Evolutionary conservation across 345 rosid genomes (phyloP).

Genomic region (Syzygium jambos): DNA sequence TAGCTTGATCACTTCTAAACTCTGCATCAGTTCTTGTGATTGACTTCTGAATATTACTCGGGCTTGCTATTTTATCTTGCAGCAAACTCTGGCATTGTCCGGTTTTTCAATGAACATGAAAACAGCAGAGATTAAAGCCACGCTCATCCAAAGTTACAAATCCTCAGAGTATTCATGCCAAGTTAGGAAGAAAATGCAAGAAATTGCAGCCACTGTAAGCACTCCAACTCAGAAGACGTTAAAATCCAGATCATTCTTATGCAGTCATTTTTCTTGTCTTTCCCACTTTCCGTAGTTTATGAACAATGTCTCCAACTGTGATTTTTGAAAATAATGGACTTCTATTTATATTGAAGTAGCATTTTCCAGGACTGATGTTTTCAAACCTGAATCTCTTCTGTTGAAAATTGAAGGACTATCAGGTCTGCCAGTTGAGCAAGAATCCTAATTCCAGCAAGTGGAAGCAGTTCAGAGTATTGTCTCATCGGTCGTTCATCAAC

Average conservation of each 20-base stretch:
- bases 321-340: neutral
- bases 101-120: neutral
- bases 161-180: neutral
- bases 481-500: constrained; percentile 1
- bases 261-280: neutral
- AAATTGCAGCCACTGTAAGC: constrained; percentile 2
- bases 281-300: neutral
- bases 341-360: neutral
- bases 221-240: neutral
- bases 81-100: neutral
- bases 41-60: neutral
- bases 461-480: neutral
- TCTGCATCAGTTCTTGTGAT: neutral
- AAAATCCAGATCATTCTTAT: neutral
- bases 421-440: neutral
- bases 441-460: neutral
- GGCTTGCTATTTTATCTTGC: neutral
- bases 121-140: constrained; percentile 6
- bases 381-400: neutral
- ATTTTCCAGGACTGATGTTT: neutral
- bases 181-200: constrained; percentile 12
- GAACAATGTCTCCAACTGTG: neutral
- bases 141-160: constrained; percentile 4
- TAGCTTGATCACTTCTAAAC: neutral
- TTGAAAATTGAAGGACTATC: neutral